Evolutionary conservation across 805 yeast species (phyloP), one percentile per base, ranked within the genome.

Genomic region (Lipomyces starkeyi): DNA sequence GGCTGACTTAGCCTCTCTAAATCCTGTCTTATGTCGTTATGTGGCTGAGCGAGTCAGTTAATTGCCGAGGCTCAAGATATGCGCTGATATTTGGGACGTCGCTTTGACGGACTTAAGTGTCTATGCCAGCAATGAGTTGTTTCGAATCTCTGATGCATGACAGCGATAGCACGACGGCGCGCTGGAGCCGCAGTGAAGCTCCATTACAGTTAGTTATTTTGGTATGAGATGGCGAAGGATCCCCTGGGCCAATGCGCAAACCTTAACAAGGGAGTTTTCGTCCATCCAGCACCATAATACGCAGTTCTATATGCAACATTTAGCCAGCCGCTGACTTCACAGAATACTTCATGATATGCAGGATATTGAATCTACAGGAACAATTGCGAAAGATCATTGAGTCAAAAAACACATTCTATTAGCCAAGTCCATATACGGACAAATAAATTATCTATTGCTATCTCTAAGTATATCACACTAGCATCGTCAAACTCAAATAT

Each of bases 401-500:
- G 43, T 11, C 4, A 27, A 9, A 14, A 37, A 13, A 37, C 13
- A 37, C 43, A 13, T 35, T 11, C 17, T 37, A 17, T 43, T n/a
- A 43, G 22, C 7, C 5, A n/a, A 43, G 49, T 43, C 49, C 20
- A n/a, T 43, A 43, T 43, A 43, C 4, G 20, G 49, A 43, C 49
- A 11, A 43, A 43, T 37, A 43, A 43, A 43, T 17, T 13, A 43
- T 43, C 49, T 43, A 43, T 43, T n/a, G 22, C 22, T 14, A 43
- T n/a, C 49, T 43, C 49, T 43, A 53, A n/a, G 3, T 53, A 53
- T 53, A 53, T 53, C 32, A 53, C 20, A 25, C 32, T 25, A 53
- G 56, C 11, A 53, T 53, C 56, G 14, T 53, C 56, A 25, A 53
- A 17, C 34, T 54, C 22, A 57, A 54, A 53, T 53, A 32, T 37